Evolutionary conservation across 2,329 filamentous ascomycete species (phyloP).

Genomic region (Pestalotiopsis sp.): DNA sequence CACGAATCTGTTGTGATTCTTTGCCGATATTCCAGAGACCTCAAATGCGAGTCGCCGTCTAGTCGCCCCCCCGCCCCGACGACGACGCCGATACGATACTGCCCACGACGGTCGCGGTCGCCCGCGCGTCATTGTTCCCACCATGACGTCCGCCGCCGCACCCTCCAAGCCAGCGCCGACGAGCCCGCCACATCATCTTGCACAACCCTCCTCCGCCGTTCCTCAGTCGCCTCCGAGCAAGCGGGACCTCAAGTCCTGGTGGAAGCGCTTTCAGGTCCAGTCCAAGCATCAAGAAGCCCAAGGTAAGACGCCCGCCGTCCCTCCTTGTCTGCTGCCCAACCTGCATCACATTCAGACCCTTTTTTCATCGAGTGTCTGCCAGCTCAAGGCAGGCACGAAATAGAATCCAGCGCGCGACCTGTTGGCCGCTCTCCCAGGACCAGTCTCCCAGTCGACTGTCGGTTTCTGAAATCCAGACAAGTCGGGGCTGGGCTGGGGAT

Average conservation of each 20-base stretch:
- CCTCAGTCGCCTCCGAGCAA: conserved; percentile 76
- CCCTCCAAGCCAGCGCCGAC: conserved; percentile 28
- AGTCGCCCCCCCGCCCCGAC: background rate
- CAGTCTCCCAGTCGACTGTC: background rate
- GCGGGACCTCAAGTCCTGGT: conserved; percentile 92
- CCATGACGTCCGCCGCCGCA: conserved; percentile 34
- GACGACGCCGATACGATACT: background rate
- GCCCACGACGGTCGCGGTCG: conserved; percentile 25
- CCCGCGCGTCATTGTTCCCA: conserved; percentile 32
- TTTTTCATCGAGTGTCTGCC: background rate
- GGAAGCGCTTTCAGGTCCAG: conserved; percentile 88
- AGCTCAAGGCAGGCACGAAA: background rate
- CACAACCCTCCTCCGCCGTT: conserved; percentile 33
- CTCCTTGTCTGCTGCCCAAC: background rate
- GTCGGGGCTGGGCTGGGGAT: background rate
- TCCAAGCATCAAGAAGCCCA: conserved; percentile 57
- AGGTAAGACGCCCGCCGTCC: conserved; percentile 48
- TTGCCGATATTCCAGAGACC: background rate
- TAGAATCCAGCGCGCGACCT: background rate
- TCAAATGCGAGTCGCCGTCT: background rate
- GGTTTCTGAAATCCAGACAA: background rate
- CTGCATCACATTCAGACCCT: background rate
- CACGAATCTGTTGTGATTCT: background rate
- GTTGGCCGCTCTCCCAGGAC: background rate
- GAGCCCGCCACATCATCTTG: conserved; percentile 27